phyloP scores from a whole-genome alignment of 352 stramenopile species.

The Phytophthora meadii region DNA sequence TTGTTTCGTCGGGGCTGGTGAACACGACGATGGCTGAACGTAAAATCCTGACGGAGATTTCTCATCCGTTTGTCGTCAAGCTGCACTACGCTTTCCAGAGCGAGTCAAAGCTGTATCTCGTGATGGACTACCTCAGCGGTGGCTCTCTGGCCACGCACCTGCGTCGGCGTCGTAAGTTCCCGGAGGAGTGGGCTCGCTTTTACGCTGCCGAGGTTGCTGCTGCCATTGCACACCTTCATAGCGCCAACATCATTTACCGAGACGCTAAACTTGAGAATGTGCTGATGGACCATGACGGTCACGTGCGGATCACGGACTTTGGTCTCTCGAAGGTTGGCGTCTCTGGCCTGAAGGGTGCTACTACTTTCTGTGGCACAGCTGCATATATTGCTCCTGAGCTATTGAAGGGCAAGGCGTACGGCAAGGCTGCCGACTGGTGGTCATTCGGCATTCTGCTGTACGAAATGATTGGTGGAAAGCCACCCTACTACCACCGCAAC shows the following conservation, averaged over 20 bases:
- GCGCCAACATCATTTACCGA: constrained; percentile 96
- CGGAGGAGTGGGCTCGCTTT: constrained; percentile 91
- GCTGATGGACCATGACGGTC: constrained; percentile 93
- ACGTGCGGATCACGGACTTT: constrained; percentile 96
- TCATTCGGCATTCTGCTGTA: constrained; percentile 95
- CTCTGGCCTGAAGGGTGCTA: constrained; percentile 85
- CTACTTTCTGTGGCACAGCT: constrained; percentile 94
- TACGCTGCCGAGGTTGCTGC: constrained; percentile 95
- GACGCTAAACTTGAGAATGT: constrained; percentile 97
- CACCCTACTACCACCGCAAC: constrained; percentile 92
- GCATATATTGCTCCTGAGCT: constrained; percentile 95
- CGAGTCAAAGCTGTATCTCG: constrained; percentile 92
- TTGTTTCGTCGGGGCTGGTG: constrained; percentile 91
- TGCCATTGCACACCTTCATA: constrained; percentile 92
- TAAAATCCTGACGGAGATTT: constrained; percentile 92
- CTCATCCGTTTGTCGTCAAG: constrained; percentile 94
- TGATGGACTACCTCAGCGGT: constrained; percentile 94
- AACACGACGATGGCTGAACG: constrained; percentile 95
- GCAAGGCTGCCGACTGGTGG: constrained; percentile 95
- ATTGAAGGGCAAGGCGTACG: constrained; percentile 90
- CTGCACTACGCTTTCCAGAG: constrained; percentile 96
- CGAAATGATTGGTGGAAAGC: constrained; percentile 95
- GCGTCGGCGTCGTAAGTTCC: constrained; percentile 89
- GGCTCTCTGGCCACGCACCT: constrained; percentile 92
- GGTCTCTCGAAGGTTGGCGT: constrained; percentile 94